Percentiles rank a stretch among this genome's conserved stretches.
phyloP scores from a whole-genome alignment of 2,329 filamentous ascomycete genomes.

The Trichoderma asperellum region DNA sequence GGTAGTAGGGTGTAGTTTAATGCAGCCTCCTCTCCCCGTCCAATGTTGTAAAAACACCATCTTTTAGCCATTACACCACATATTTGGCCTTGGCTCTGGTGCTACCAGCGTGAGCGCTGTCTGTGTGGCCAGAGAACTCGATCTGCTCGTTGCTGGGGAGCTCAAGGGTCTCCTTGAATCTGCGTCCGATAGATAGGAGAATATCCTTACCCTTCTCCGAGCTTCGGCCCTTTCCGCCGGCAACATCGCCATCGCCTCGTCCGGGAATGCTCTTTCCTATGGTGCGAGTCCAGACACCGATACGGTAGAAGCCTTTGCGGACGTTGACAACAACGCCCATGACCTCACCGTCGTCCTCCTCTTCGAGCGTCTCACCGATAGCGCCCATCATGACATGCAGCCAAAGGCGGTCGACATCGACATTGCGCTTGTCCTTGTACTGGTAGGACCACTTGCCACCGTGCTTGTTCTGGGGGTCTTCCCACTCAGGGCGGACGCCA shows the following conservation, averaged over 20 bases:
- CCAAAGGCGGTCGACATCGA: constrained; percentile 95
- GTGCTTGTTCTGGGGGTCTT: constrained; percentile 98
- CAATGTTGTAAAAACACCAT: neutral
- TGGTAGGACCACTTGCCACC: constrained; percentile 98
- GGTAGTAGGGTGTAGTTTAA: constrained; percentile 32
- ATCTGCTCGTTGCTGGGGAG: constrained; percentile 76
- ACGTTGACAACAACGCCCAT: constrained; percentile 99
- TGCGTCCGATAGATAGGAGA: constrained; percentile 79
- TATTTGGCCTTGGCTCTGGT: constrained; percentile 96
- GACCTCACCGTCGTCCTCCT: constrained; percentile 91
- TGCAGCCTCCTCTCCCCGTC: constrained; percentile 30
- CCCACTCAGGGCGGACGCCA: constrained; percentile 96
- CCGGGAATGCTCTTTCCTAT: constrained; percentile 82
- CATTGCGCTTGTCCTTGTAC: constrained; percentile 91
- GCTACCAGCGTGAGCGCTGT: constrained; percentile 89
- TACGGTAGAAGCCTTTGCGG: constrained; percentile 95
- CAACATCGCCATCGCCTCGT: constrained; percentile 72
- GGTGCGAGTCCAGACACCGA: constrained; percentile 96
- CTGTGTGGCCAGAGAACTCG: constrained; percentile 96
- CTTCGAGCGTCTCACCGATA: constrained; percentile 96
- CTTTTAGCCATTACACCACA: constrained; percentile 63
- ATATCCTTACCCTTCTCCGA: constrained; percentile 83
- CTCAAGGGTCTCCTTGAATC: constrained; percentile 91
- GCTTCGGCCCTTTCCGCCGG: constrained; percentile 76
- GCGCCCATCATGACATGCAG: constrained; percentile 95